Evolutionary conservation across 2,329 filamentous ascomycete genomes (phyloP), one percentile per base, ranked within the genome.

Genomic region (Penicillium sp.): DNA sequence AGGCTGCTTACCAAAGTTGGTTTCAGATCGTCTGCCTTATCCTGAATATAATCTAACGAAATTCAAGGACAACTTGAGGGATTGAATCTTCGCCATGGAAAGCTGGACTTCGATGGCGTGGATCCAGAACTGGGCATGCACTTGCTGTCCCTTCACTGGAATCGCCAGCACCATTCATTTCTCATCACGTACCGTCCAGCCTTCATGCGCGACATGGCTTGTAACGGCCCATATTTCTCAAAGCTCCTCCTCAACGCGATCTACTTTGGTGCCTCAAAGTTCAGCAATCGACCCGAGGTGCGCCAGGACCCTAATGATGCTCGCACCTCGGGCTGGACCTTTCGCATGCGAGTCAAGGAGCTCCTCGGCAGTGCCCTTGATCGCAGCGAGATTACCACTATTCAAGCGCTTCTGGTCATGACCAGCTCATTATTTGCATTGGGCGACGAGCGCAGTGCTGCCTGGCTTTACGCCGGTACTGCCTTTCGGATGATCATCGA

Each of bases 31-130:
- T 14, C 4, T 17, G 49, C 5, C 5, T 22, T 25, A 5, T 28
- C 17, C 11, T 10, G 25, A 5, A 1, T 3, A 28, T 8, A 3
- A 51, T 54, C 58, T 57, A 42, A 52, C 41, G 4, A 37, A 45
- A 5, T 5, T 12, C 12, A 45, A 79, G 76, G 63, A 62, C 82
- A 85, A 54, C 69, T 83, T 7, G 83, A 85, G 59, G 72, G 73
- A 2, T 71, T 83, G 60, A 81, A 84, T 58, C 73, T 79, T 42
- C 71, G 75, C 4, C 70, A 76, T 15, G 77, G 76, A 1, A 79
- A 78, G 55, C 75, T 85, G 3, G 83, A 86, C 64, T 85, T 86
- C 66, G 83, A 86, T 63, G 83, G 82, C 1, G 78, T 85, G 1
- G 78, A 83, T 35, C 78, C 82, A 0, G 79, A 84, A 12, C 65